phyloP scores from a whole-genome alignment of 2,329 filamentous ascomycete genomes.

The Chaetoscypha palmicola region DNA sequence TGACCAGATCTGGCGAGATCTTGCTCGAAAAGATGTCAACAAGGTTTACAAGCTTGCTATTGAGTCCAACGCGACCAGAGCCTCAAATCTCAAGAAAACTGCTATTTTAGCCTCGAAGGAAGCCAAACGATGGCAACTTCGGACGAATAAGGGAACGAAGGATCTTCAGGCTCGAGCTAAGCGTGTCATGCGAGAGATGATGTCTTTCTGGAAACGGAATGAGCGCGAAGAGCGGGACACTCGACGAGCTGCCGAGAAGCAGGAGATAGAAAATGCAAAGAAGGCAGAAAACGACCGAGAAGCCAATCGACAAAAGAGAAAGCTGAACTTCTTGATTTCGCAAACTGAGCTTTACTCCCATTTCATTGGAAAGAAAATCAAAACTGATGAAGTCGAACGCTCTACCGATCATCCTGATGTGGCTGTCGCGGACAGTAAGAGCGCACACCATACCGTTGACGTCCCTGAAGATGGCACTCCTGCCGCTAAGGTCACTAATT shows the following conservation, averaged over 20 bases:
- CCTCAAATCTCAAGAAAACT: slow-evolving; percentile 96
- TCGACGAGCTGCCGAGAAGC: slow-evolving; percentile 87
- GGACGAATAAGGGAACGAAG: slow-evolving; percentile 97
- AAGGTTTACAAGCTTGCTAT: slow-evolving; percentile 87
- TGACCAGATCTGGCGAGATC: slow-evolving; percentile 93
- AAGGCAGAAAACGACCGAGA: slow-evolving; percentile 96
- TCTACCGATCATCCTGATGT: slow-evolving; percentile 77
- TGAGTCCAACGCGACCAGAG: slow-evolving; percentile 77
- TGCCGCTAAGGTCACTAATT: slow-evolving; percentile 75
- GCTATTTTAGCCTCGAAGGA: slow-evolving; percentile 95
- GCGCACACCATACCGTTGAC: slow-evolving; percentile 34
- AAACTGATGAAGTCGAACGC: slow-evolving; percentile 88
- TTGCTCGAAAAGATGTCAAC: slow-evolving; percentile 86
- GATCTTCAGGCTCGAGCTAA: slow-evolving; percentile 95
- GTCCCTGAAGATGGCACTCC: slow-evolving; percentile 48
- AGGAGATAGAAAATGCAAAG: slow-evolving; percentile 93
- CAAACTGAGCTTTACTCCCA: slow-evolving; percentile 98
- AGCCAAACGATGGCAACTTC: slow-evolving; percentile 91
- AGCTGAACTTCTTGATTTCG: slow-evolving; percentile 98
- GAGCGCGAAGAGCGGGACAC: slow-evolving; percentile 94
- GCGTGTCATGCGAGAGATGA: slow-evolving; percentile 98
- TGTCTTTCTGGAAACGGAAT: slow-evolving; percentile 98
- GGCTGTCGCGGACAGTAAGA: slow-evolving; percentile 41
- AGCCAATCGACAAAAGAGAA: slow-evolving; percentile 93
- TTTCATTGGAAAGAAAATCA: slow-evolving; percentile 99